phyloP scores from a whole-genome alignment of 768 basidiomycete genomes.

The Suillus luteus region DNA sequence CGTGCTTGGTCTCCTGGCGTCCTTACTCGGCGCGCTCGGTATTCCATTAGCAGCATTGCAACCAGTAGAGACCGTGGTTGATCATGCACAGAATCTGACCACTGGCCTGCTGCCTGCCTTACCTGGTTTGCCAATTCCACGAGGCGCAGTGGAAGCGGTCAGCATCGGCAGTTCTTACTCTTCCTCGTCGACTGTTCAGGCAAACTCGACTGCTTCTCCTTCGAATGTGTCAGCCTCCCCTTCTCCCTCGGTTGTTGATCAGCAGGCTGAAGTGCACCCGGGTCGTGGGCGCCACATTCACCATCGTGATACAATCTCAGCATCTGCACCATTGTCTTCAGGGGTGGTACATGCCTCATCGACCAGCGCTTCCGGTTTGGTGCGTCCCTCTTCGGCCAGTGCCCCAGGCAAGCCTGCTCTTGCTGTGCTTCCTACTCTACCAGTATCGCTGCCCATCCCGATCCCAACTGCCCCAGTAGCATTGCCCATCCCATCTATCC shows the following conservation, averaged over 20 bases:
- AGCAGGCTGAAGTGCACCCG: neutral
- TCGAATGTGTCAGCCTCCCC: neutral
- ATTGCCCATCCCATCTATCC: neutral
- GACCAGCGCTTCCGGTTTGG: neutral
- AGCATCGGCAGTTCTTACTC: neutral
- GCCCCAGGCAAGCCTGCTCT: conserved; percentile 2
- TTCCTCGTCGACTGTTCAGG: neutral
- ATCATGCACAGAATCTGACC: neutral
- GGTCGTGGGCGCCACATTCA: neutral
- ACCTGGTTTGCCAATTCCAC: too few species aligned
- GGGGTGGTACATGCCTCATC: neutral
- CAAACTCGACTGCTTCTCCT: neutral
- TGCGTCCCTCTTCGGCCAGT: neutral
- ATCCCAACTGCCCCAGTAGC: neutral
- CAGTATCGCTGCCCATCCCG: neutral
- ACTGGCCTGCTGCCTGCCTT: neutral
- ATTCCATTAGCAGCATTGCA: neutral
- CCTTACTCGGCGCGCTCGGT: neutral
- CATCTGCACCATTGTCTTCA: neutral
- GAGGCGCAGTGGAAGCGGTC: neutral
- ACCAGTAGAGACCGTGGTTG: neutral
- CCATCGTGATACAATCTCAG: neutral
- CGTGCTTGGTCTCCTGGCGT: fast-evolving
- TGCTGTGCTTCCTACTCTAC: neutral
- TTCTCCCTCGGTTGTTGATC: neutral